A percentile compares a stretch with the other conserved stretches of the same genome.
Evolutionary conservation across 352 stramenopile genomes (phyloP).

Genomic region (Globisporangium sylvaticum): DNA sequence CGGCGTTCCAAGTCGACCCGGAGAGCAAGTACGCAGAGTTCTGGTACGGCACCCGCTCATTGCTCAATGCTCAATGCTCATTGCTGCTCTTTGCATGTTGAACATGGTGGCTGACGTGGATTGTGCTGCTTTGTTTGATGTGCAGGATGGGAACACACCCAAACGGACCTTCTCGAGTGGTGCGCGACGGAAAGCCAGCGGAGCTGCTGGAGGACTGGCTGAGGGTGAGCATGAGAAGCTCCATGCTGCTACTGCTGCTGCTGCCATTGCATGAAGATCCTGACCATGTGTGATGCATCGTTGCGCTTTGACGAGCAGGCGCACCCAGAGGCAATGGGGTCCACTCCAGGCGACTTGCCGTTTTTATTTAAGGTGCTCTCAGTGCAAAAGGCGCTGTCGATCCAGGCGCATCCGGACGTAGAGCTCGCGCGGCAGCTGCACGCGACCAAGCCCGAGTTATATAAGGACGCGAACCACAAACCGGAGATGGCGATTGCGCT

Average conservation of each 20-base stretch:
- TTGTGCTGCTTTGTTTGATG: background rate
- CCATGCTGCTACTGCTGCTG: background rate
- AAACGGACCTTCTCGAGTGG: conserved; percentile 85
- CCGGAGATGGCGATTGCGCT: conserved; percentile 99
- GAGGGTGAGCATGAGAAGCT: conserved; percentile 24
- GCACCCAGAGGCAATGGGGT: conserved; percentile 36
- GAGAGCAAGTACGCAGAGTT: conserved; percentile 80
- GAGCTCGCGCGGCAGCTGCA: conserved; percentile 78
- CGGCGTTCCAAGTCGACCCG: conserved; percentile 40
- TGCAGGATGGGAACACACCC: conserved; percentile 93
- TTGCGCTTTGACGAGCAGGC: conserved; percentile 7
- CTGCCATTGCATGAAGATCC: background rate
- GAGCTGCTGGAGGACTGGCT: conserved; percentile 74
- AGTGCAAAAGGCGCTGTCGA: conserved; percentile 96
- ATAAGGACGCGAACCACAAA: conserved; percentile 99
- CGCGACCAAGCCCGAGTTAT: conserved; percentile 86
- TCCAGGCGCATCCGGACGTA: conserved; percentile 92
- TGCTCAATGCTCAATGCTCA: background rate
- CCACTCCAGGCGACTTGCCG: conserved; percentile 79
- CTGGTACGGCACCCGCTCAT: conserved; percentile 45
- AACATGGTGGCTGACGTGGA: conserved; percentile 13
- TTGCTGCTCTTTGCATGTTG: background rate
- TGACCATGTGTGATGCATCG: background rate
- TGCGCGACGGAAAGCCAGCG: conserved; percentile 35
- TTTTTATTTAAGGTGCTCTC: conserved; percentile 99